phyloP scores from a whole-genome alignment of 768 basidiomycete species.

The Multifurca ochricompacta region DNA sequence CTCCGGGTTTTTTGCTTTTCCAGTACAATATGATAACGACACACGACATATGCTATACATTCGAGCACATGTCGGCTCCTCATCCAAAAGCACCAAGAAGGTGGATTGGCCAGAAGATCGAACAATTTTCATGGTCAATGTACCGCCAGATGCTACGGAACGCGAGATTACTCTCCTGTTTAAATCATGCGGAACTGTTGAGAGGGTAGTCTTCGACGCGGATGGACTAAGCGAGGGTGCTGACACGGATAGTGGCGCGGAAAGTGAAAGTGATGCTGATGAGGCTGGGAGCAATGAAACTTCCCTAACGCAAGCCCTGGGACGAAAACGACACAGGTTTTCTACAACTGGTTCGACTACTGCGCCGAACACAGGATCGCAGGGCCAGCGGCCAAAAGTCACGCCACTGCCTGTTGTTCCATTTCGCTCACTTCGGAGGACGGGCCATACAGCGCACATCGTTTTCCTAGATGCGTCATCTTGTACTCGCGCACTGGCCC shows the following conservation, averaged over 20 bases:
- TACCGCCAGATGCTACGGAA: conserved; percentile 83
- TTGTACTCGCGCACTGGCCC: conserved; percentile 53
- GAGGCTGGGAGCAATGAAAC: conserved; percentile 25
- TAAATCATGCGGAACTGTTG: conserved; percentile 67
- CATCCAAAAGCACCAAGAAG: conserved; percentile 30
- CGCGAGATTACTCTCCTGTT: conserved; percentile 74
- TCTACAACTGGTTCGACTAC: conserved; percentile 3
- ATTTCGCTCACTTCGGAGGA: conserved; percentile 50
- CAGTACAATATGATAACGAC: conserved; percentile 32
- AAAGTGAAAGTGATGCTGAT: conserved; percentile 27
- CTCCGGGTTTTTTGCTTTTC: conserved; percentile 44
- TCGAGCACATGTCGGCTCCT: conserved; percentile 46
- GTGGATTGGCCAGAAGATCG: conserved; percentile 43
- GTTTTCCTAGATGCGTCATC: conserved; percentile 66
- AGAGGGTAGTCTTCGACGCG: conserved; percentile 59
- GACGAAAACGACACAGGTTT: conserved; percentile 30
- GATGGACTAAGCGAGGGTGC: conserved; percentile 33
- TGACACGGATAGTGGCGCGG: conserved; percentile 32
- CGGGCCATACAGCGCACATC: conserved; percentile 66
- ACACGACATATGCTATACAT: conserved; percentile 72
- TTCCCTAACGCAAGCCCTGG: conserved; percentile 15
- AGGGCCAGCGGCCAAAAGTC: conserved; percentile 39
- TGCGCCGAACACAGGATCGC: conserved; percentile 18
- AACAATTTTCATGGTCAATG: conserved; percentile 82
- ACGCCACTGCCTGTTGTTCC: conserved; percentile 48